Percentiles rank a stretch among this genome's conserved stretches.
Evolutionary conservation across 352 stramenopile species (phyloP).

Genomic region (Phytophthora macrochlamydospora): DNA sequence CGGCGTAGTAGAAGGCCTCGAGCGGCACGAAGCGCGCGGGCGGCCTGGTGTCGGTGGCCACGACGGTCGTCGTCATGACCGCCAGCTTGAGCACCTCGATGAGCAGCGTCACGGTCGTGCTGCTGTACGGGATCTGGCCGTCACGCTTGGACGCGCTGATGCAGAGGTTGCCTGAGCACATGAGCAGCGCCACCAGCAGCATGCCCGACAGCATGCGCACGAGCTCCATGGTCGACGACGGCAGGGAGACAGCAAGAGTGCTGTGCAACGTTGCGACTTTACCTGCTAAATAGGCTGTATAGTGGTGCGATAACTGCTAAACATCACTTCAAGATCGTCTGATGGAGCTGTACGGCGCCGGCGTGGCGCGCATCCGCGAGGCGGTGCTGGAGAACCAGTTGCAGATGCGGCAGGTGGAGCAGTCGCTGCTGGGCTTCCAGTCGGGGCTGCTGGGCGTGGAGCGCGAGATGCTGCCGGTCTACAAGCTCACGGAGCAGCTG

Average conservation of each 20-base stretch:
- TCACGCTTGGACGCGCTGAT: slow-evolving; percentile 86
- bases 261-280: too few species aligned
- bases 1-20: slow-evolving; percentile 75
- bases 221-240: slow-evolving; percentile 33
- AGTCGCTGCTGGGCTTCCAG: slow-evolving; percentile 67
- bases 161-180: slow-evolving; percentile 83
- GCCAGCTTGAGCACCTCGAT: slow-evolving; percentile 85
- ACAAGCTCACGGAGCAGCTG: slow-evolving; percentile 84
- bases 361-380: slow-evolving; percentile 65
- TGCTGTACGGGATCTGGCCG: slow-evolving; percentile 81
- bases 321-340: slow-evolving; percentile 25
- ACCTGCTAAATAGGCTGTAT: too few species aligned
- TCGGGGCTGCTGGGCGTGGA: slow-evolving; percentile 70
- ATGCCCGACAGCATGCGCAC: slow-evolving; percentile 64
- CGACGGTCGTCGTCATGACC: slow-evolving; percentile 50
- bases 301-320: background rate
- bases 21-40: slow-evolving; percentile 52
- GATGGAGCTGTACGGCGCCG: slow-evolving; percentile 69
- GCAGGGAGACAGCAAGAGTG: too few species aligned
- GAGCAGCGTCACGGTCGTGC: slow-evolving; percentile 84
- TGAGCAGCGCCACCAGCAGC: slow-evolving; percentile 65
- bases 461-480: slow-evolving; percentile 83
- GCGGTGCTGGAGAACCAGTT: slow-evolving; percentile 73
- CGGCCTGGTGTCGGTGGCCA: slow-evolving; percentile 39
- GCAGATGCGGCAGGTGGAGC: slow-evolving; percentile 66